phyloP scores from a whole-genome alignment of 257 asterid genomes.

The Thymus mandschuricus region DNA sequence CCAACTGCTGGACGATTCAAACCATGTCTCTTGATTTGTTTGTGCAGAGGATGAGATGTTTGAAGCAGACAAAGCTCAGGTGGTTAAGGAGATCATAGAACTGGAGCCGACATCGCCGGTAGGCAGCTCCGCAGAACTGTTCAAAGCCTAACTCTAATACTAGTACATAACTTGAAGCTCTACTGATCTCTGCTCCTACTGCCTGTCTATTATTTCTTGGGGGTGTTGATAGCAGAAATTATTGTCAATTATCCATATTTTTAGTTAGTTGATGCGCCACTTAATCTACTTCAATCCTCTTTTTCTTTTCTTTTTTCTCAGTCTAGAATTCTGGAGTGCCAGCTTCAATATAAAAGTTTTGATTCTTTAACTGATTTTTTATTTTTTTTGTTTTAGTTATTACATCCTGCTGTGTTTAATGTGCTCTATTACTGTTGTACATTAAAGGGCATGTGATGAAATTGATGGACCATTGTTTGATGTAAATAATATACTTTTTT shows the following conservation, averaged over 20 bases:
- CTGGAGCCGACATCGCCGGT: constrained; percentile 51
- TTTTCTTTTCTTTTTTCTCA: neutral
- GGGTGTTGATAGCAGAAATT: constrained; percentile 21
- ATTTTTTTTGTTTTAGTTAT: no score
- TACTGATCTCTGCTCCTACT: neutral
- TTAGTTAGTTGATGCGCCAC: constrained; percentile 25
- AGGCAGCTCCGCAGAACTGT: constrained; percentile 57
- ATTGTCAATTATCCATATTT: neutral
- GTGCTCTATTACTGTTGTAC: no score
- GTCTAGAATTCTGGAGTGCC: neutral
- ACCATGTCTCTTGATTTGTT: neutral
- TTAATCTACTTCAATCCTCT: constrained; percentile 1
- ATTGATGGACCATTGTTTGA: neutral
- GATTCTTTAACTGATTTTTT: neutral
- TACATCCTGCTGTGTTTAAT: neutral
- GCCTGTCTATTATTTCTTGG: neutral
- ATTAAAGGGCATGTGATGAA: neutral
- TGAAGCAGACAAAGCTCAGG: constrained; percentile 81
- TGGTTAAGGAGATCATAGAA: constrained; percentile 60
- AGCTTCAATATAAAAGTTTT: neutral
- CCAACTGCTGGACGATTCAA: neutral
- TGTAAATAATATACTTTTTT: no score
- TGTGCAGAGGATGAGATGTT: constrained; percentile 80
- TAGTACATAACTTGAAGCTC: constrained; percentile 22
- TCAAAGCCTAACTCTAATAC: constrained; percentile 34